Base-by-base conservation (phyloP, 2,329 filamentous ascomycete species). In the Amesomyces nigricolor region DNA sequence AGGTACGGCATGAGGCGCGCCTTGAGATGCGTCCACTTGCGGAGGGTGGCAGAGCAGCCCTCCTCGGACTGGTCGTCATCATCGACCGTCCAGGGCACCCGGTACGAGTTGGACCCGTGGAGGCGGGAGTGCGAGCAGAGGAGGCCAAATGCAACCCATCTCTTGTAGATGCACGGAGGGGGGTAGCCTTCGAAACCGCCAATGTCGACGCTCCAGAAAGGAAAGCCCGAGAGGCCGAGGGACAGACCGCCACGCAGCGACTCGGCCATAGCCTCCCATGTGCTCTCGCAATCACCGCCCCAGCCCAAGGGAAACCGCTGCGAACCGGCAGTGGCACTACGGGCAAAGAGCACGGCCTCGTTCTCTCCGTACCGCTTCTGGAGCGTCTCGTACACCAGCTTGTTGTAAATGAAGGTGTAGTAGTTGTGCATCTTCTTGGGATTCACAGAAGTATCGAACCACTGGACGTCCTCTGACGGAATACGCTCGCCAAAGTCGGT, bases 401-500 rank as follows among this genome's bases (percentile, higher is more conserved):
- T 80, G 75, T 89, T 89, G 73, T 87, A 89, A 3, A 84, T 70
- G 65, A 86, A 85, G n/a, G 86, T 78, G 68, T 89, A 89, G 72
- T 81, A 89, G 70, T 89, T 89, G 72, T 89, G 87, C 86, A 89
- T 89, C 63, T 79, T 80, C 49, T 73, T 73, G 1, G 85, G 78
- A 62, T 88, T 83, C 42, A 75, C 69, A 5, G 73, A 74, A 47
- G 72, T 65, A 62, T 88, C 83, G 64, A 81, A 74, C 78, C 85
- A 89, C 60, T 79, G 75, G 5, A 88, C 80, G 61, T 86, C 82
- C 47, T 78, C 75, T 5, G 78, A 80, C 0, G 86, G 86, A 52
- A 89, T 84, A 26, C 86, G 78, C 71, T 89, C 86, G 53, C 85
- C 86, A 67, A 89, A 89, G 65, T 89, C 86, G 7, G 86, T 89